phyloP scores from a whole-genome alignment of 306 rosid genomes.

The Trichosanthes cucumerina region DNA sequence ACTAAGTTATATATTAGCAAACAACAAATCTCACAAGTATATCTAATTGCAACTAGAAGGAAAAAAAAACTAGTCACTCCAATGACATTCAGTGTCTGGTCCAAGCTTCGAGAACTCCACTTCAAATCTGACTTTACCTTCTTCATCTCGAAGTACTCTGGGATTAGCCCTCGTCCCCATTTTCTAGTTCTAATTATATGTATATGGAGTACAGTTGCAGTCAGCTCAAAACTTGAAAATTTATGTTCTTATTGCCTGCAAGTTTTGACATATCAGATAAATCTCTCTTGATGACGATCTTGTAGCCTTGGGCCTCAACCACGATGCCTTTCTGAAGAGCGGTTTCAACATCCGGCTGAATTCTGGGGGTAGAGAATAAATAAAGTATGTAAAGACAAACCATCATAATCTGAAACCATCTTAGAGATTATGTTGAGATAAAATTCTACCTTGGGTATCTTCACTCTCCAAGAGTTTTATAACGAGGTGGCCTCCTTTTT shows the following conservation, averaged over 20 bases:
- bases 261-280: slow-evolving; percentile 76
- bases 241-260: slow-evolving; percentile 25
- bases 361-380: slow-evolving; percentile 31
- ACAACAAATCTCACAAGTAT: background rate
- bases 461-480: slow-evolving; percentile 87
- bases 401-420: too few species aligned
- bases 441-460: slow-evolving; percentile 60
- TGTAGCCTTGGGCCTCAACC: slow-evolving; percentile 96
- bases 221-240: background rate
- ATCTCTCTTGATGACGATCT: slow-evolving; percentile 87
- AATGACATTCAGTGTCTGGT: background rate
- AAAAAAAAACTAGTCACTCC: background rate
- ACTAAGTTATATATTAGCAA: background rate
- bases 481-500: slow-evolving; percentile 60
- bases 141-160: background rate
- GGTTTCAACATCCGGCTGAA: slow-evolving; percentile 61
- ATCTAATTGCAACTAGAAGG: background rate
- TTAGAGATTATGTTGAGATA: background rate
- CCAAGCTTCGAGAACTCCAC: too few species aligned
- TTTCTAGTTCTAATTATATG: background rate
- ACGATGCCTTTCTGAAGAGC: slow-evolving; percentile 55
- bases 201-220: background rate
- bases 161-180: background rate
- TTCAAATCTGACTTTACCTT: background rate
- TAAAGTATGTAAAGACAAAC: background rate